Percentiles rank a stretch among this genome's conserved stretches.
Conservation (phyloP, 306 rosid genomes). For the Erythrophleum fordii region DNA sequence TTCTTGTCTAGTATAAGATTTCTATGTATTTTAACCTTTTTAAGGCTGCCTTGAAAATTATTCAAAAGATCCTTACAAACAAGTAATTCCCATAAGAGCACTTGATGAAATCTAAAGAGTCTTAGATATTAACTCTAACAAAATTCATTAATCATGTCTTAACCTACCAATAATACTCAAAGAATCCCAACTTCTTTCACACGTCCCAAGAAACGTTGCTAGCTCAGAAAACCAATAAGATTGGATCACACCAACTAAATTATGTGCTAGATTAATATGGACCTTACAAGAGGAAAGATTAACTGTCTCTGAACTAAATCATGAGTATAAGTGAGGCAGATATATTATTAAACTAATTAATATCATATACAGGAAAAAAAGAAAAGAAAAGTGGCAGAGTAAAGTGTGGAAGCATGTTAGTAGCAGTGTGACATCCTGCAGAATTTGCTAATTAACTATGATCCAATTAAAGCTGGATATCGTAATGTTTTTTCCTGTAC, state of each 20-base stretch:
- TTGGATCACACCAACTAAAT: background rate
- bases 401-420: conserved; percentile 50
- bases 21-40: too few relatives aligned
- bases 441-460: conserved; percentile 33
- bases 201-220: background rate
- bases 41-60: too few relatives aligned
- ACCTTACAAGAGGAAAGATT: background rate
- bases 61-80: background rate
- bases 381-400: conserved; percentile 35
- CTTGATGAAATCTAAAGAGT: too few relatives aligned
- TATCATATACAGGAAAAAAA: conserved; percentile 7
- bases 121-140: background rate
- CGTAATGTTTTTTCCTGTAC: conserved; percentile 45
- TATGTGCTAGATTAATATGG: background rate
- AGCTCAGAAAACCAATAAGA: background rate
- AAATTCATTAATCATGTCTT: background rate
- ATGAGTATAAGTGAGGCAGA: conserved; percentile 36
- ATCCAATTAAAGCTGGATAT: conserved; percentile 43
- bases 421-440: conserved; percentile 22
- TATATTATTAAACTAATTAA: conserved; percentile 28
- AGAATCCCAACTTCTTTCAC: background rate
- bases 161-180: background rate
- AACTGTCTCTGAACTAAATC: background rate
- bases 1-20: too few relatives aligned
- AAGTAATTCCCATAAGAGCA: too few relatives aligned